These are phyloP conservation scores for Hemerocallis citrina DNA, from an alignment of 106 monocot species.

Conservation along the genomic window DNA sequence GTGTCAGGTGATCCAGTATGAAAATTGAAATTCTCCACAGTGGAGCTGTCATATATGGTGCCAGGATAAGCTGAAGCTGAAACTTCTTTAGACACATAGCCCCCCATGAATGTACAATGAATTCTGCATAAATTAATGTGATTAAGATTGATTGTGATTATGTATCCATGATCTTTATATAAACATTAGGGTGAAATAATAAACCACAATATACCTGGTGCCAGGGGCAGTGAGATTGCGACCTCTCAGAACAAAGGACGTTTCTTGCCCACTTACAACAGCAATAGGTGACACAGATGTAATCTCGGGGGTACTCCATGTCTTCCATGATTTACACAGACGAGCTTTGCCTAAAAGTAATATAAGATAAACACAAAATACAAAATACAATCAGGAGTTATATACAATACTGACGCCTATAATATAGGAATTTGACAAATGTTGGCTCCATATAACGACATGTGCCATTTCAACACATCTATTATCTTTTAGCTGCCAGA, in stretches of 20 bases:
- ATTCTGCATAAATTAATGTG: conserved; percentile 40
- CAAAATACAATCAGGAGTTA: neutral
- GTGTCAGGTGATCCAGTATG: conserved; percentile 31
- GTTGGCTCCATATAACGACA: too few species aligned
- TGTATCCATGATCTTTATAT: too few species aligned
- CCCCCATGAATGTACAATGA: conserved; percentile 72
- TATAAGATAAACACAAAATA: neutral
- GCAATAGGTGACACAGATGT: conserved; percentile 72
- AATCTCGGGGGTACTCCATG: conserved; percentile 76
- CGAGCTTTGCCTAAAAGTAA: conserved; percentile 45
- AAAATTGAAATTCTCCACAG: conserved; percentile 61
- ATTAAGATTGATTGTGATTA: neutral
- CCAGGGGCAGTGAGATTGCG: conserved; percentile 74
- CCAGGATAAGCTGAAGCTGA: conserved; percentile 52
- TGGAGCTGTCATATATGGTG: conserved; percentile 61
- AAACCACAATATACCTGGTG: conserved; percentile 53
- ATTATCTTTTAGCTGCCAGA: too few species aligned
- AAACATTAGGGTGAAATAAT: too few species aligned
- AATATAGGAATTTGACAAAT: too few species aligned
- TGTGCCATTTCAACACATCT: too few species aligned
- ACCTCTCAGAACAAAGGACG: conserved; percentile 62
- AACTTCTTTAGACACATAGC: conserved; percentile 74
- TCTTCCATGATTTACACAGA: conserved; percentile 65
- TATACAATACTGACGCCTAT: too few species aligned
- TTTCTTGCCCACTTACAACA: conserved; percentile 73